Evolutionary conservation across 352 stramenopile species (phyloP).

Genomic region (Thalassiosira gravida): DNA sequence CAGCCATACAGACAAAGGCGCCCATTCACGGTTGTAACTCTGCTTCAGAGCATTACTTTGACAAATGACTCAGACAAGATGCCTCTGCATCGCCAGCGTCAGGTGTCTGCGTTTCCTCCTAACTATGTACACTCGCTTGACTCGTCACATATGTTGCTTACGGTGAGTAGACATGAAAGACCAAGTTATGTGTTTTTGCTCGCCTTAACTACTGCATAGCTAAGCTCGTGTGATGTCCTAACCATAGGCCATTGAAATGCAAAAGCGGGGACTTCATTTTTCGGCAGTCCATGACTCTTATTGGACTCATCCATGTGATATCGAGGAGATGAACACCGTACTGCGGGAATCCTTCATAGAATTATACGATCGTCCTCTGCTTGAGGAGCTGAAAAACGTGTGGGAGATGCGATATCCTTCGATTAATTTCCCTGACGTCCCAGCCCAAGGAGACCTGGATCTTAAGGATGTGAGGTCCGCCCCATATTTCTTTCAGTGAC

Average conservation of each 20-base stretch:
- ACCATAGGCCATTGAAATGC: conserved; percentile 89
- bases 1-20: conserved; percentile 93
- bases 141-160: conserved; percentile 99
- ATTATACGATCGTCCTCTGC: conserved; percentile 95
- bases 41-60: conserved; percentile 84
- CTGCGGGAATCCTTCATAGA: conserved; percentile 95
- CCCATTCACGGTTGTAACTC: conserved; percentile 90
- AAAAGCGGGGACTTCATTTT: conserved; percentile 92
- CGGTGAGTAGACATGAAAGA: conserved; percentile 49
- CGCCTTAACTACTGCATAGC: not conserved
- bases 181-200: not conserved
- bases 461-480: conserved; percentile 93
- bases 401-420: conserved; percentile 94
- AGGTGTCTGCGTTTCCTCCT: conserved; percentile 96
- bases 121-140: conserved; percentile 99
- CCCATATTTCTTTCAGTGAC: conserved; percentile 98
- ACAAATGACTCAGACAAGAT: conserved; percentile 85
- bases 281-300: conserved; percentile 99
- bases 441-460: conserved; percentile 91
- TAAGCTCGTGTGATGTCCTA: not conserved
- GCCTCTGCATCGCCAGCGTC: conserved; percentile 86
- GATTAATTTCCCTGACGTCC: conserved; percentile 93
- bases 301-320: conserved; percentile 96
- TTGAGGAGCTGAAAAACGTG: conserved; percentile 92
- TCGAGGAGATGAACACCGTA: conserved; percentile 95